phyloP scores from a whole-genome alignment of 768 basidiomycete genomes.

The Psilocybe cubensis region DNA sequence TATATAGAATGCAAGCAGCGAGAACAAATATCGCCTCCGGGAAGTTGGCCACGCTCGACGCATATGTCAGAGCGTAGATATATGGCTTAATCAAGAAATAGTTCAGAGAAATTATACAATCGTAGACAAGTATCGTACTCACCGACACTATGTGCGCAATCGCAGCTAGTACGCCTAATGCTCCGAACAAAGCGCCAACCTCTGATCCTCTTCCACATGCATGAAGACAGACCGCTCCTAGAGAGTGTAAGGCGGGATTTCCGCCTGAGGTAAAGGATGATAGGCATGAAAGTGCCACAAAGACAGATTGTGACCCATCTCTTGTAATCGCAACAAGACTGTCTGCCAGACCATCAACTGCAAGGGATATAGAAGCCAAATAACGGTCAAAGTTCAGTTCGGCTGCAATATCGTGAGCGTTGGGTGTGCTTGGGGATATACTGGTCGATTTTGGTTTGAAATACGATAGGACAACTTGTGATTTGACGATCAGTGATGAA shows the following conservation, averaged over 20 bases:
- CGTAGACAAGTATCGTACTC: constrained; percentile 17
- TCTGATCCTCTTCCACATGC: constrained; percentile 48
- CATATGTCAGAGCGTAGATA: constrained; percentile 70
- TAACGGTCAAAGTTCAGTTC: constrained; percentile 72
- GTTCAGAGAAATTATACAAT: background rate
- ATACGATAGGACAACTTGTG: constrained; percentile 58
- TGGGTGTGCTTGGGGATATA: constrained; percentile 26
- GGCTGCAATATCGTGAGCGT: constrained; percentile 50
- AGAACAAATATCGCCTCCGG: constrained; percentile 72
- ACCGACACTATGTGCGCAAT: constrained; percentile 66
- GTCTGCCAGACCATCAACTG: constrained; percentile 71
- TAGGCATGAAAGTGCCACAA: constrained; percentile 62
- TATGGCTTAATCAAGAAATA: constrained; percentile 50
- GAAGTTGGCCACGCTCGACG: constrained; percentile 60
- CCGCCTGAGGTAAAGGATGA: constrained; percentile 71
- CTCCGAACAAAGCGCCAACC: constrained; percentile 71
- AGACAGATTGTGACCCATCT: constrained; percentile 52
- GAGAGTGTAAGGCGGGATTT: constrained; percentile 70
- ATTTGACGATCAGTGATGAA: background rate
- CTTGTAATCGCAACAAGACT: constrained; percentile 58
- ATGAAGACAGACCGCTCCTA: constrained; percentile 70
- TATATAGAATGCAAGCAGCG: constrained; percentile 57
- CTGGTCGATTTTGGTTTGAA: constrained; percentile 55
- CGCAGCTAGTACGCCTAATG: constrained; percentile 69
- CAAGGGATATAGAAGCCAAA: constrained; percentile 65